Evolutionary conservation across 2,329 filamentous ascomycete species (phyloP), one percentile per base, ranked within the genome.

Genomic region (Fusarium citri): DNA sequence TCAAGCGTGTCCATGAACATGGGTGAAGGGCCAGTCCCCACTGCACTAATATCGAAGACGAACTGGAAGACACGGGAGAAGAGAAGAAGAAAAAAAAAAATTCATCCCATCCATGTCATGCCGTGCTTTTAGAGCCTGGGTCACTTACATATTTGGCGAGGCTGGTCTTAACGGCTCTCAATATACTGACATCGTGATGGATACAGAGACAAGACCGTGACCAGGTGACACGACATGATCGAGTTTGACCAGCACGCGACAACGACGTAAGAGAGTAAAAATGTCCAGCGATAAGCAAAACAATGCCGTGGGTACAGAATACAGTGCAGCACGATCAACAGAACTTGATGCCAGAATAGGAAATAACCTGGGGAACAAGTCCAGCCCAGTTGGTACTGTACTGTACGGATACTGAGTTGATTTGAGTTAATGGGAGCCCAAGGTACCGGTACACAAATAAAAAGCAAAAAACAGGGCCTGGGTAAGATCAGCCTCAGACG

Each of bases 21-120:
- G 30, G 49, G 49, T 26, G 57, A 69, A 43, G 55, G 37, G 40
- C 55, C 42, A 40, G 28, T 47, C 58, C 62, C 67, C 67, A 69
- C 67, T 47, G 51, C 45, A 59, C 53, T 71, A 71, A 71, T 60
- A 55, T 66, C 30, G 41, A 61, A 45, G 37, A 49, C 34, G 40
- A 50, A 49, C 53, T 64, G 51, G 46, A 68, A 71, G 46, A 31
- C 54, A 30, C 63, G 64, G 55, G 64, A 71, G 67, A 68, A 70
- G 51, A 22, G 40, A 59, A 68, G 62, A 63, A 64, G 23, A 58
- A 37, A 42, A 66, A 69, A 58, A 43, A 43, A 67, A 69, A 68
- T 57, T 51, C 34, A 34, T 28, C 49, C 20, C 10, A 57, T 57
- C 28, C 26, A 68, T 65, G 59, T 55, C 41, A 57, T 70, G 47